Percentiles rank a stretch among this genome's conserved stretches.
Conservation (phyloP, 1,284 basidiomycete genomes). For the Inonotus hispidus region DNA sequence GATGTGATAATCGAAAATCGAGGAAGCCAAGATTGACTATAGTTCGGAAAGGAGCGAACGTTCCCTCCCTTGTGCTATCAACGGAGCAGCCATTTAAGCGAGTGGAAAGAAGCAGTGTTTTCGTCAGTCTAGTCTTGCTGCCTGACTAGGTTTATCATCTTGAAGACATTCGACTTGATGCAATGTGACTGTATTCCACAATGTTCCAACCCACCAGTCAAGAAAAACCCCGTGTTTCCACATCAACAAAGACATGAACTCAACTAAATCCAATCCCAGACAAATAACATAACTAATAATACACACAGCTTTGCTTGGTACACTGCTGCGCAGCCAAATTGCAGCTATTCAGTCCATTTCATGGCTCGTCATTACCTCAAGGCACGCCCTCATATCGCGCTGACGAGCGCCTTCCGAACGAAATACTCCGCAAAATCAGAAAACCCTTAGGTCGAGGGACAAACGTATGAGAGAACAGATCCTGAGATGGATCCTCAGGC, state of each 20-base stretch:
- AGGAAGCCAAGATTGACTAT: too few relatives aligned
- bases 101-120: too few relatives aligned
- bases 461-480: constrained; percentile 79
- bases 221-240: not conserved
- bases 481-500: constrained; percentile 69
- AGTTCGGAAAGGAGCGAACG: too few relatives aligned
- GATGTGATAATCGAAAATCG: too few relatives aligned
- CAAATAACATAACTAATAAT: not conserved
- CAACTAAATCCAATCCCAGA: not conserved
- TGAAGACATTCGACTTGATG: too few relatives aligned
- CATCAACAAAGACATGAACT: not conserved
- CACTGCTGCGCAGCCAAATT: too few relatives aligned
- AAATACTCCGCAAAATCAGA: constrained; percentile 91
- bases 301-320: not conserved
- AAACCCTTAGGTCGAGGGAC: constrained; percentile 91
- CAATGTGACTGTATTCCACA: too few relatives aligned
- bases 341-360: not conserved
- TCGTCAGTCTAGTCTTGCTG: too few relatives aligned
- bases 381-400: constrained; percentile 54
- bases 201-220: too few relatives aligned
- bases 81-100: too few relatives aligned
- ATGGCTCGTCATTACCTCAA: not conserved
- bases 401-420: constrained; percentile 82
- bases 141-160: too few relatives aligned
- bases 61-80: too few relatives aligned